These are phyloP conservation scores for Aspergillus aculeatus DNA, from an alignment of 2,329 filamentous ascomycete species.

Conservation along the genomic window DNA sequence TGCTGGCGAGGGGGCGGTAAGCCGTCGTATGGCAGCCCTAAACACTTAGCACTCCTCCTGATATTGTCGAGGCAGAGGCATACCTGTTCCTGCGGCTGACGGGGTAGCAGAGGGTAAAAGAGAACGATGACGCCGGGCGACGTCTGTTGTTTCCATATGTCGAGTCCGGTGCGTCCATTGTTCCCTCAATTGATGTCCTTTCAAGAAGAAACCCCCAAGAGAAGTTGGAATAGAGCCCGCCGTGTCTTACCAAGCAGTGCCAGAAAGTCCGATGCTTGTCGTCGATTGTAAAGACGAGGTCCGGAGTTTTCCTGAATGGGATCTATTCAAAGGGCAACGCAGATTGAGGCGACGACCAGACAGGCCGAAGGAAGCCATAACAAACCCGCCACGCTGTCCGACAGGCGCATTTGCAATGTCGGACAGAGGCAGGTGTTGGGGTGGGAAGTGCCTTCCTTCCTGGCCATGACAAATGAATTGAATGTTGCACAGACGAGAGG, in stretches of 20 bases:
- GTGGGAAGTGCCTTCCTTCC: slow-evolving; percentile 14
- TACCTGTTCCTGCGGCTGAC: slow-evolving; percentile 26
- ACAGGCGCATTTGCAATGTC: slow-evolving; percentile 12
- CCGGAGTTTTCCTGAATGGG: neutral
- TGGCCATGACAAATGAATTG: slow-evolving; percentile 3
- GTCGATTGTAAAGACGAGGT: neutral
- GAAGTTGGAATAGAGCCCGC: neutral
- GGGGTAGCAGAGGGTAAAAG: slow-evolving; percentile 20
- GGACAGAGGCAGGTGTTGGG: slow-evolving; percentile 18
- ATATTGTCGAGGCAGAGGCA: neutral
- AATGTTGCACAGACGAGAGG: neutral
- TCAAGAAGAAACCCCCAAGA: neutral
- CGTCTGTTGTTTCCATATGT: slow-evolving; percentile 6
- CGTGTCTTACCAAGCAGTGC: neutral
- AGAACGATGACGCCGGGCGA: slow-evolving; percentile 21
- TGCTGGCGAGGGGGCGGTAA: slow-evolving; percentile 17
- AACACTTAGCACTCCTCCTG: neutral
- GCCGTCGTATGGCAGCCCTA: neutral
- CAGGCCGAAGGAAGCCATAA: neutral
- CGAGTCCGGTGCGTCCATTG: slow-evolving; percentile 9
- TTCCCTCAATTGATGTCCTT: neutral
- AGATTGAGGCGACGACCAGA: neutral
- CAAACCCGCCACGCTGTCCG: neutral
- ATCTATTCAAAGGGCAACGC: neutral
- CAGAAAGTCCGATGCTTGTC: neutral